Base-by-base conservation (phyloP, 2,329 filamentous ascomycete genomes). In the Pestalotiopsis sp. region DNA sequence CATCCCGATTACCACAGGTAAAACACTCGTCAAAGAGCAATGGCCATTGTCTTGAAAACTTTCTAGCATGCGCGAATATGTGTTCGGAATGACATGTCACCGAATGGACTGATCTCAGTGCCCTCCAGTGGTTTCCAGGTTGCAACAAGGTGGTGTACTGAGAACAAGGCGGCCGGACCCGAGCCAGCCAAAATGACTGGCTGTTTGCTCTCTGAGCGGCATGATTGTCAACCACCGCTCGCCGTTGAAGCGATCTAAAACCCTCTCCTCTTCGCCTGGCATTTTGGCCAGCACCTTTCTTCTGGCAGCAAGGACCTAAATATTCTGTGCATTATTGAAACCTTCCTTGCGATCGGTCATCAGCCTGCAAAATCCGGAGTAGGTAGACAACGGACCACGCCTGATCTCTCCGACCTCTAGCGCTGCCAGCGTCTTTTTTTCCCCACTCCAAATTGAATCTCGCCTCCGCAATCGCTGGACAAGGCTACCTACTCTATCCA, bases 381-480 rank as follows among this genome's bases (percentile, higher is more conserved):
- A 52, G 20, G 17, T 20, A 52, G 20, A 52, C 9, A 52, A 52
- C 17, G 13, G 17, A 45, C 41, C 17, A 52, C 45, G 45, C 45
- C 45, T 52, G 45, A 52, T 62, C 36, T 62, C 27, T 38, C 27
- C 38, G 38, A 23, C 23, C 41, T 11, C 49, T 64, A 36, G 63
- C 63, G 61, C 38, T 49, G 39, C 20, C 39, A 23, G 17, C 63
- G 25, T 49, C 63, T 20, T 17, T 9, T 9, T 57, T 66, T 57
- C 63, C 63, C 63, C 41, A 56, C 65, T 27, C 56, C 41, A 66
- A 36, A 66, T 66, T 58, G 63, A 23, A 45, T 56, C 36, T 66
- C 41, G 49, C 63, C 63, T 66, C 63, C 63, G 63, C 63, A 66
- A 66, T 66, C 63, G 63, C 63, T 49, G 41, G 52, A 25, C 63